A percentile compares a stretch with the other conserved stretches of the same genome.
These are phyloP conservation scores for Aspergillus panamensis DNA, from an alignment of 495 filamentous ascomycete species.

Conservation along the genomic window DNA sequence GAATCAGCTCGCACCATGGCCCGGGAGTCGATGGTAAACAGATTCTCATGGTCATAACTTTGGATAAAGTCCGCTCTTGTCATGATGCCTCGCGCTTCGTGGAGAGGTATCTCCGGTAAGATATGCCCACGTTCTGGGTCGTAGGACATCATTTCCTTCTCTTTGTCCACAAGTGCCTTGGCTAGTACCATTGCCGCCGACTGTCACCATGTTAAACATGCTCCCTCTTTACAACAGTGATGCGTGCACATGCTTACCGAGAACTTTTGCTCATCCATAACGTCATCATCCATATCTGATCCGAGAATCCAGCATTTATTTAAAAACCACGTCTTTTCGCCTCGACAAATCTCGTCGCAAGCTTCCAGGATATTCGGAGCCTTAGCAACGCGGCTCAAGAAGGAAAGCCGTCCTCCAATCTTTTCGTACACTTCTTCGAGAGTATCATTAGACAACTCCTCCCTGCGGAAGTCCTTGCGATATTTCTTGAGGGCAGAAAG, in stretches of 20 bases:
- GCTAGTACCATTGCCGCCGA: conserved; percentile 93
- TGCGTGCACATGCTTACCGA: conserved; percentile 52
- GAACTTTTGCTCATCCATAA: conserved; percentile 98
- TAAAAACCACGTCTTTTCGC: conserved; percentile 89
- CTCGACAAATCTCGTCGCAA: conserved; percentile 72
- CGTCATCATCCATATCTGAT: conserved; percentile 93
- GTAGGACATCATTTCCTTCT: conserved; percentile 64
- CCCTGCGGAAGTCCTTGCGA: conserved; percentile 63
- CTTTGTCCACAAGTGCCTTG: conserved; percentile 77
- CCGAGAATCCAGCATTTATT: conserved; percentile 96
- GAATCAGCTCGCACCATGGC: conserved; percentile 89
- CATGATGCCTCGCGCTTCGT: conserved; percentile 88
- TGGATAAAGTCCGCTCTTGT: conserved; percentile 93
- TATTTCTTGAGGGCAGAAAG: conserved; percentile 71
- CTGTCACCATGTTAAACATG: conserved; percentile 32
- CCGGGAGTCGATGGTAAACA: conserved; percentile 88
- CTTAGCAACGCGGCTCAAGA: conserved; percentile 81
- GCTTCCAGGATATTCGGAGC: conserved; percentile 69
- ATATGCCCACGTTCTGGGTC: conserved; percentile 65
- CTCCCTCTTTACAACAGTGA: background rate
- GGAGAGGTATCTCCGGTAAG: conserved; percentile 76
- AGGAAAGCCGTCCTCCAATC: conserved; percentile 83
- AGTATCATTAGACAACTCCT: conserved; percentile 48
- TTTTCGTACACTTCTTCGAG: conserved; percentile 76
- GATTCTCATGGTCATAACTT: conserved; percentile 84